Evolutionary conservation across 2,329 filamentous ascomycete species (phyloP).

Genomic region (Sordariomycetes sp.): DNA sequence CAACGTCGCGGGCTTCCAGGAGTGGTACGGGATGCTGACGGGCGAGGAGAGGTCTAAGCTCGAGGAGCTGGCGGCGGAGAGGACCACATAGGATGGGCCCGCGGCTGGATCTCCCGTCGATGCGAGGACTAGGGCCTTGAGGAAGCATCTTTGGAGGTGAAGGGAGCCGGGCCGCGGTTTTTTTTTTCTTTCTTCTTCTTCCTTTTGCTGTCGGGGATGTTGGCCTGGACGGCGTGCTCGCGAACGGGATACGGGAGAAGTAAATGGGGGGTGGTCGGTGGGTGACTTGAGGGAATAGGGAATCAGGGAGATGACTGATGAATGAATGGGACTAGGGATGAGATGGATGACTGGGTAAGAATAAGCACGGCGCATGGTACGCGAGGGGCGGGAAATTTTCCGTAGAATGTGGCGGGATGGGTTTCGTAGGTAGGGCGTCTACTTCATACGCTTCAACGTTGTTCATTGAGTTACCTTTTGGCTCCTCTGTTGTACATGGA

Average conservation of each 20-base stretch:
- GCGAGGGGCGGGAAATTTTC: neutral
- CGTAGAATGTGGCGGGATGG: neutral
- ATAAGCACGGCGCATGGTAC: neutral
- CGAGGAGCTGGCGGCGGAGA: slow-evolving; percentile 31
- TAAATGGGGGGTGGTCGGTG: neutral
- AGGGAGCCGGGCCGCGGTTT: neutral
- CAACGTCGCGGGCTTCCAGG: slow-evolving; percentile 40
- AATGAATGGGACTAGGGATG: neutral
- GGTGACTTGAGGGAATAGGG: neutral
- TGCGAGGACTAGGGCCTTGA: slow-evolving; percentile 3
- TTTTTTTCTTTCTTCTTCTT: neutral
- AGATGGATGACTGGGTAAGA: neutral
- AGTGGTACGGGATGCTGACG: slow-evolving; percentile 42
- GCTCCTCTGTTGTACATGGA: neutral
- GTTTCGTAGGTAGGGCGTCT: neutral
- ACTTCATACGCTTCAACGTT: neutral
- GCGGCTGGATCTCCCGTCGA: slow-evolving; percentile 1
- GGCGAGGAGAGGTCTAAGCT: slow-evolving; percentile 43
- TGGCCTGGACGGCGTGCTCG: neutral
- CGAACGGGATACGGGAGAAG: neutral
- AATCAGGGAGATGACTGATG: neutral
- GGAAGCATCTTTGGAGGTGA: slow-evolving; percentile 5
- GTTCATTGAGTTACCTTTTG: neutral
- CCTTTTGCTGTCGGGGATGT: neutral
- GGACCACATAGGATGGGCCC: slow-evolving; percentile 8